Evolutionary conservation across 225 moss, liverwort and hornwort species (phyloP).

Genomic region (Bryoerythrophyllum caledonicum): DNA sequence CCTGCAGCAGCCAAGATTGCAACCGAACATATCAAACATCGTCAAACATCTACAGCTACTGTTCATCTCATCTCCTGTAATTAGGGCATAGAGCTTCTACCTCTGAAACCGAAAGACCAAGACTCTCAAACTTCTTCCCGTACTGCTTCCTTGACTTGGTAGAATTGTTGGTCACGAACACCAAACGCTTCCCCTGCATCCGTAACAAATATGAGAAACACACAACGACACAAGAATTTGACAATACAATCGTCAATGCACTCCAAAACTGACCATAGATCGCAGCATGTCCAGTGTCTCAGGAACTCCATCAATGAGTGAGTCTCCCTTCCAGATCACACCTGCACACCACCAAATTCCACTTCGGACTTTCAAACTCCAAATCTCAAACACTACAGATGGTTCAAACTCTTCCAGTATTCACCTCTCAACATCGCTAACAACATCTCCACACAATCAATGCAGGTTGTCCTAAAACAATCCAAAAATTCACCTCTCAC

Average conservation of each 20-base stretch:
- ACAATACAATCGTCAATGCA: background rate
- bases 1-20: constrained; percentile 51
- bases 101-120: constrained; percentile 70
- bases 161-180: constrained; percentile 89
- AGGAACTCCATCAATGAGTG: constrained; percentile 68
- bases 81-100: constrained; percentile 32
- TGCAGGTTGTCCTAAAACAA: background rate
- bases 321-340: constrained; percentile 80
- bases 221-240: background rate
- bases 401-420: background rate
- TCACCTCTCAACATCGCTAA: background rate
- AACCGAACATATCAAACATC: background rate
- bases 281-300: constrained; percentile 76
- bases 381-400: background rate
- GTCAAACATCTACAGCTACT: background rate
- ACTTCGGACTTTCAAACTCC: background rate
- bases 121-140: constrained; percentile 70
- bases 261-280: constrained; percentile 55
- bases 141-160: constrained; percentile 88
- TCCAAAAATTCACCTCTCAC: background rate
- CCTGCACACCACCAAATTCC: constrained; percentile 41
- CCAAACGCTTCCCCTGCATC: constrained; percentile 77
- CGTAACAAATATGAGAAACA: constrained; percentile 8
- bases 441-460: background rate
- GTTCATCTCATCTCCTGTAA: background rate